Base-by-base conservation (phyloP, 306 rosid genomes). In the Cucumis cinereus region DNA sequence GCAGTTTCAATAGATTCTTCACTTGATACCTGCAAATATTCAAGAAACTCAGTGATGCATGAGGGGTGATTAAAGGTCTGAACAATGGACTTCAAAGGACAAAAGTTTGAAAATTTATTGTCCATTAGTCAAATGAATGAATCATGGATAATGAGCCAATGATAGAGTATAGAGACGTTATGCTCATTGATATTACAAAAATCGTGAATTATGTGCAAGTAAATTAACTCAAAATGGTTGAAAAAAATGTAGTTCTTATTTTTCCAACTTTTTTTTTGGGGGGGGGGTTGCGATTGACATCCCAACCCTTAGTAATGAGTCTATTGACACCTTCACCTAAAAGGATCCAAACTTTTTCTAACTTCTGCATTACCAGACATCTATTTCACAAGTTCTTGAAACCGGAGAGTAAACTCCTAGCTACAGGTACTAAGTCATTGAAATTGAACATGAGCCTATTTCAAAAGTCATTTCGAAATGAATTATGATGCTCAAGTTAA, bases 1-100 rank as follows among this genome's bases (percentile, higher is more conserved):
- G 98, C 97, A 49, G 93, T 94, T 85, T 94, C 90, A 35, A 94
- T 80, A 61, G 98, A 87, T 83, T 90, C 96, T 70, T 91, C 96
- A 79, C 98, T 92, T 41, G 98, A 89, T 82, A 91, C 79, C 98
- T 94, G 49, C 28, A 47, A 70, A 40, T 33, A 26, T 68, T 33
- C 57, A 47, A 60, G 43, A 13, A 60, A 53, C 10, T 41, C 19
- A 54, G 33, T 49, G n/a, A 40, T 28, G 7, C 2, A 22, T 45
- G 17, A 72, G 17, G 50, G 45, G 24, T 71, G 59, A 16, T 71
- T 49, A 19, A 49, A 16, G 58, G 58, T 24, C 24, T 23, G 40
- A 26, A 6, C 58, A 24, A 15, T 70, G 58, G 8, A 45, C 75
- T 15, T 22, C 55, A 12, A 12, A 14, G 36, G 74, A 23, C 56